Base-by-base conservation (phyloP, 768 basidiomycete genomes). In the Lactarius quietus region DNA sequence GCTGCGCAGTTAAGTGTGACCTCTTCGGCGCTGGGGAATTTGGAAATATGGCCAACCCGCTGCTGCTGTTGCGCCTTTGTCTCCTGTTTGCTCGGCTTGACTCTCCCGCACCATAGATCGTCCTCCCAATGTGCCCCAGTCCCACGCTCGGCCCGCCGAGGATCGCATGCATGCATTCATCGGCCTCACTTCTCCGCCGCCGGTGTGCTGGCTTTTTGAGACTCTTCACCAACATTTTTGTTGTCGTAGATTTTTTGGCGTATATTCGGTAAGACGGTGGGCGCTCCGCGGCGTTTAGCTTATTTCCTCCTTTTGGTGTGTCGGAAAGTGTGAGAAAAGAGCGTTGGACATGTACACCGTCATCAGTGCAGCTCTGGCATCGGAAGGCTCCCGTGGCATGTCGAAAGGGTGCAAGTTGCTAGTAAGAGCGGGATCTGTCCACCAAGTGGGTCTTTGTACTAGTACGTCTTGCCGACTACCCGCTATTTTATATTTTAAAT, bases 281-380 rank as follows among this genome's bases (percentile, higher is more conserved):
- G 61, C 63, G 59, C 69, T 62, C 61, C 57, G 65, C 66, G 65
- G 68, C 26, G 18, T 68, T 53, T 10, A 51, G 35, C 51, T 51
- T 62, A 41, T 62, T 56, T 20, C 28, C 33, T 39, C 17, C 53
- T 55, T 43, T 29, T 17, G 60, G 57, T n/a, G 63, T 33, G n/a
- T 58, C 23, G 14, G 53, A 41, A 52, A n/a, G 62, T 14, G 39
- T 36, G 18, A 59, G 20, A 52, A 54, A 23, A 23, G 63, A 64
- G 60, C 63, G 67, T 60, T 68, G 77, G 73, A 72, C 43, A 72
- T 54, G 54, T 75, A 74, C n/a, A 67, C 67, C 54, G 69, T 69
- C 68, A 73, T 71, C 41, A 78, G 62, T 31, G 78, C 77, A 54
- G 72, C 68, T 39, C 74, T 73, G 20, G 77, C 77, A 64, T 78